These are phyloP conservation scores for Chlamydomonas urium DNA, from an alignment of 139 green algal species.

Conservation along the genomic window DNA sequence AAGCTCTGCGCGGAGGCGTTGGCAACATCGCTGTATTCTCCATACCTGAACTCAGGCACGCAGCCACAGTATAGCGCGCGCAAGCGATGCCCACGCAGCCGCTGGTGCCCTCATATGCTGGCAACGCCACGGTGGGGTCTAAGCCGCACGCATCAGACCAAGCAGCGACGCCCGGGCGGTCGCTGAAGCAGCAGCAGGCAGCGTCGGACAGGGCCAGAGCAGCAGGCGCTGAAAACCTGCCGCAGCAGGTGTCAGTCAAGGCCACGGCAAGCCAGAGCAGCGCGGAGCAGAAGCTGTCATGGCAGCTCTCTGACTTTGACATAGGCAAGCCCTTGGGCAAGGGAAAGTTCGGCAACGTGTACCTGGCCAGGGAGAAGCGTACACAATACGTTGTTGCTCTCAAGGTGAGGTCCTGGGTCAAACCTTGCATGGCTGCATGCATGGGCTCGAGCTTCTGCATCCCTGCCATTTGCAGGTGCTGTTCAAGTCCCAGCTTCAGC, in stretches of 20 bases:
- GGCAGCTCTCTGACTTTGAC: slow-evolving; percentile 94
- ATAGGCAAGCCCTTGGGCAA: slow-evolving; percentile 92
- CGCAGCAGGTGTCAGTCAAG: neutral
- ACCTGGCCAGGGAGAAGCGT: slow-evolving; percentile 90
- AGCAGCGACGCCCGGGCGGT: neutral
- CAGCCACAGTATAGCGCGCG: too few species aligned
- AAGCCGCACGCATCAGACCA: neutral
- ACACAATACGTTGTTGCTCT: slow-evolving; percentile 93
- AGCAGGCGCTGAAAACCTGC: neutral
- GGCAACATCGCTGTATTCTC: too few species aligned
- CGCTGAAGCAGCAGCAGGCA: neutral
- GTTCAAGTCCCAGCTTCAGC: slow-evolving; percentile 94
- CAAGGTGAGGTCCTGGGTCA: slow-evolving; percentile 67
- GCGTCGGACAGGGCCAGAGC: too few species aligned
- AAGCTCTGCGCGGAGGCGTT: too few species aligned
- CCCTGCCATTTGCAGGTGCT: slow-evolving; percentile 66
- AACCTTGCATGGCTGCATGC: neutral
- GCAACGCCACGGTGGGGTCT: neutral
- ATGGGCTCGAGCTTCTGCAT: neutral
- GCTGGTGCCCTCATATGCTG: neutral
- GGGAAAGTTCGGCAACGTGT: slow-evolving; percentile 99
- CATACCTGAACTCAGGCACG: too few species aligned
- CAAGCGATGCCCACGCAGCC: too few species aligned
- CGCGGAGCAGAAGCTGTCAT: slow-evolving; percentile 34
- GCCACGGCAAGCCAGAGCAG: neutral